Conservation (phyloP, 257 asterid species). For the Cinchona pubescens region DNA sequence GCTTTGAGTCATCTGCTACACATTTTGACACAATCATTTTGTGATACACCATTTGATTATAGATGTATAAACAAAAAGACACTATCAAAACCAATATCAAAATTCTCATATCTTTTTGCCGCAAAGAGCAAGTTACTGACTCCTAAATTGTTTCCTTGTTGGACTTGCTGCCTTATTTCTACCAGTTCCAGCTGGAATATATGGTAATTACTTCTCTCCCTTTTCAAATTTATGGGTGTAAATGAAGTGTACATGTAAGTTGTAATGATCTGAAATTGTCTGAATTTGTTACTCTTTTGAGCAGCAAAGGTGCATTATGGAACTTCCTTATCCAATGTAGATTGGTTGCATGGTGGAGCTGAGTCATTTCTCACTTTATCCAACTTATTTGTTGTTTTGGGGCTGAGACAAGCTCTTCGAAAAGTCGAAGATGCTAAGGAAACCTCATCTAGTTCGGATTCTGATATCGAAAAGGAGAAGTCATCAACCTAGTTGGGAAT, state of each 20-base stretch:
- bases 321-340: constrained; percentile 87
- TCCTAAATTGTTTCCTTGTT: constrained; percentile 31
- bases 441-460: constrained; percentile 26
- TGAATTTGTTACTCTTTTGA: constrained; percentile 18
- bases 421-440: constrained; percentile 38
- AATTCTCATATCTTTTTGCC: neutral
- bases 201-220: constrained; percentile 48
- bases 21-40: no score
- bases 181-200: constrained; percentile 91
- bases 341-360: constrained; percentile 97
- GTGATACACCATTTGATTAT: no score
- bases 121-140: constrained; percentile 7
- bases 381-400: constrained; percentile 86
- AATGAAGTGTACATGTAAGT: neutral
- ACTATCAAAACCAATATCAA: no score
- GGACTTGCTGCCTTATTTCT: constrained; percentile 34
- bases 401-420: constrained; percentile 70
- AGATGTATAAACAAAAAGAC: no score
- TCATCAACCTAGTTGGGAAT: constrained; percentile 40
- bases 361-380: constrained; percentile 89
- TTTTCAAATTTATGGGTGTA: neutral
- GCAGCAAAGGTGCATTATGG: constrained; percentile 94
- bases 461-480: constrained; percentile 43
- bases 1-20: no score
- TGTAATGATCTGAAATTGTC: constrained; percentile 1